These are phyloP conservation scores for Nelumbo lutea DNA, from an alignment of 164 flowering plant species.

Conservation along the genomic window DNA sequence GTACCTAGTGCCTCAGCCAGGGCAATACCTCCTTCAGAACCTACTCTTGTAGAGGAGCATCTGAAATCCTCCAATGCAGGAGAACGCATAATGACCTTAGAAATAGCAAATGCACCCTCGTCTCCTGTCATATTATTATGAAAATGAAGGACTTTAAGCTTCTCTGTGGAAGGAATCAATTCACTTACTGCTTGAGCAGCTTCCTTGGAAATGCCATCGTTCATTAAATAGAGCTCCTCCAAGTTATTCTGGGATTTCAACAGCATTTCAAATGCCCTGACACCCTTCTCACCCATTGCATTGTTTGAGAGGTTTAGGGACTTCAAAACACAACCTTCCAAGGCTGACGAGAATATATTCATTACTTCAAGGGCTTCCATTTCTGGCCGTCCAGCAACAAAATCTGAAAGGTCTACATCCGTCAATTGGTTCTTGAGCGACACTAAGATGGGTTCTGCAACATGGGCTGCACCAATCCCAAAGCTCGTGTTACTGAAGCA, in stretches of 20 bases:
- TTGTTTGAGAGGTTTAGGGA: conserved; percentile 76
- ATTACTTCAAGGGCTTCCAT: conserved; percentile 87
- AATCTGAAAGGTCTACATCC: conserved; percentile 86
- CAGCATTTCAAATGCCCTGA: conserved; percentile 76
- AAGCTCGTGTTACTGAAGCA: conserved; percentile 95
- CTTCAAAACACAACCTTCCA: conserved; percentile 64
- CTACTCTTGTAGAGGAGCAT: conserved; percentile 93
- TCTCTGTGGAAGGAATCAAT: conserved; percentile 74
- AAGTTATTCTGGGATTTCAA: conserved; percentile 64
- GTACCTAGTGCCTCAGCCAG: conserved; percentile 56
- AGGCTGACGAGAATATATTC: conserved; percentile 59
- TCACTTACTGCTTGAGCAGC: conserved; percentile 88
- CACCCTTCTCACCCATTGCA: conserved; percentile 96
- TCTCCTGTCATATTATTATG: conserved; percentile 97
- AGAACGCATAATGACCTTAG: conserved; percentile 65
- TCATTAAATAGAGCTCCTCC: conserved; percentile 90
- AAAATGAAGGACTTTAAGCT: conserved; percentile 73
- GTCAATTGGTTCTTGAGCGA: conserved; percentile 65
- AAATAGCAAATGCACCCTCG: conserved; percentile 77
- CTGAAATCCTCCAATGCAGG: conserved; percentile 76
- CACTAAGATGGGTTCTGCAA: conserved; percentile 68
- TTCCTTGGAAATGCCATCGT: conserved; percentile 92
- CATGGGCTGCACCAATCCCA: conserved; percentile 68
- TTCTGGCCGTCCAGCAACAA: conserved; percentile 85
- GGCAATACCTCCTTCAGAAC: conserved; percentile 71